Conservation (phyloP, 192 early-diverging fungal genomes). For the Coemansia aciculifera region DNA sequence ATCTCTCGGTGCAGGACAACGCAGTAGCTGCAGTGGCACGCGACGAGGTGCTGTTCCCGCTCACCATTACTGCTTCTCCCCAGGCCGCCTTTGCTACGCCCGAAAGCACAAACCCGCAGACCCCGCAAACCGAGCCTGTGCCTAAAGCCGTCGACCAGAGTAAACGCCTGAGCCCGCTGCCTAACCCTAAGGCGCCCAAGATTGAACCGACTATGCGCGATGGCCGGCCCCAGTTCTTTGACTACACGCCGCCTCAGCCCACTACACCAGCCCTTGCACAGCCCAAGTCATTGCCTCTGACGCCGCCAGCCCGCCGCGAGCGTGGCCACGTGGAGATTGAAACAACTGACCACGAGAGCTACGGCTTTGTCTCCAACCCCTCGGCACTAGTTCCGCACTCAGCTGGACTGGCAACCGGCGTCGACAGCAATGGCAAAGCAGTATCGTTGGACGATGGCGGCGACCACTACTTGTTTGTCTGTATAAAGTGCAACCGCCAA, state of each 20-base stretch:
- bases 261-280: neutral
- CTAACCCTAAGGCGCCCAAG: slow-evolving; percentile 49
- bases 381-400: slow-evolving; percentile 28
- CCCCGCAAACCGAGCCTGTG: slow-evolving; percentile 21
- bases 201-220: slow-evolving; percentile 29
- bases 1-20: slow-evolving; percentile 14
- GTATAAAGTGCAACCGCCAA: slow-evolving; percentile 54
- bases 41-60: slow-evolving; percentile 42
- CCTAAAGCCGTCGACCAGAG: slow-evolving; percentile 21
- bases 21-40: slow-evolving; percentile 13
- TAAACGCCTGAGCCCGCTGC: slow-evolving; percentile 41
- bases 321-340: slow-evolving; percentile 49
- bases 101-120: slow-evolving; percentile 11
- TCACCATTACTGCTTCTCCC: slow-evolving; percentile 18
- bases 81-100: neutral
- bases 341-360: slow-evolving; percentile 41
- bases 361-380: slow-evolving; percentile 51
- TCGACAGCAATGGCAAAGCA: neutral
- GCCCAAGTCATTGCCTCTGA: neutral
- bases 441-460: neutral
- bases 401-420: neutral
- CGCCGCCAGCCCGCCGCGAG: slow-evolving; percentile 18
- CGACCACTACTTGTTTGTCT: slow-evolving; percentile 55
- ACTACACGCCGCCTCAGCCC: slow-evolving; percentile 33
- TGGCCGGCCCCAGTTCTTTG: slow-evolving; percentile 46